Percentiles rank a stretch among this genome's conserved stretches.
phyloP scores from a whole-genome alignment of 352 stramenopile genomes.

The Phytophthora pinifolia region DNA sequence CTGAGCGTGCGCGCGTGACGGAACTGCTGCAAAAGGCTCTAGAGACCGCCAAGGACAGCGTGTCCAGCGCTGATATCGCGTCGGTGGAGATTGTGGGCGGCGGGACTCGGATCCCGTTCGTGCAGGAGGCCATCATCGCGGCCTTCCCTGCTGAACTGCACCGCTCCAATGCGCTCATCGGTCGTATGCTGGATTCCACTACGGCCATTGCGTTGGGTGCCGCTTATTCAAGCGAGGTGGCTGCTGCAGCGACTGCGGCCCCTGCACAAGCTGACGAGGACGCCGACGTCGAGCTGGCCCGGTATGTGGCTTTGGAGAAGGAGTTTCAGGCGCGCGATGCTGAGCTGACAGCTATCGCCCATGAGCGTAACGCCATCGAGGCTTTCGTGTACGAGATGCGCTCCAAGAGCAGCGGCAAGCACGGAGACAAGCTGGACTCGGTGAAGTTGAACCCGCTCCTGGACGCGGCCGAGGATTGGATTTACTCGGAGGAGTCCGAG shows the following conservation, averaged over 20 bases:
- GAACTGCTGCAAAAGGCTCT: constrained; percentile 56
- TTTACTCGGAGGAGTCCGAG: constrained; percentile 90
- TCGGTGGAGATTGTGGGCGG: constrained; percentile 91
- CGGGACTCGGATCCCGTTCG: constrained; percentile 85
- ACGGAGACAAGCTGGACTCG: constrained; percentile 72
- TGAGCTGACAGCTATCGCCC: constrained; percentile 63
- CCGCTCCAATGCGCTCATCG: constrained; percentile 44
- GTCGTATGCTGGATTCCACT: constrained; percentile 89
- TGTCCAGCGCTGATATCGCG: constrained; percentile 41
- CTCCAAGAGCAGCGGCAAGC: constrained; percentile 66
- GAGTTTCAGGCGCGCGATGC: constrained; percentile 76
- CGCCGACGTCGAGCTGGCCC: constrained; percentile 26
- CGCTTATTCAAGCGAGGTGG: constrained; percentile 45
- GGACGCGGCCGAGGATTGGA: constrained; percentile 89
- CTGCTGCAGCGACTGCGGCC: constrained; percentile 6
- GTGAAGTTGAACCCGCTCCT: constrained; percentile 64
- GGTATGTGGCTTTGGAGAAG: constrained; percentile 54
- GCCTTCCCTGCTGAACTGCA: constrained; percentile 48
- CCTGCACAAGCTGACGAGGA: constrained; percentile 27
- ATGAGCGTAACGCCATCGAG: constrained; percentile 91
- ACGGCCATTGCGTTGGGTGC: constrained; percentile 81
- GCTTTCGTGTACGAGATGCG: constrained; percentile 91
- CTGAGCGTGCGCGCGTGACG: constrained; percentile 51
- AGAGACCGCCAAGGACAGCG: constrained; percentile 40
- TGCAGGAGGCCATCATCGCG: constrained; percentile 77